Percentiles rank a stretch among this genome's conserved stretches.
Evolutionary conservation across 2,329 filamentous ascomycete species (phyloP).

Genomic region (Neopestalotiopsis rosae): DNA sequence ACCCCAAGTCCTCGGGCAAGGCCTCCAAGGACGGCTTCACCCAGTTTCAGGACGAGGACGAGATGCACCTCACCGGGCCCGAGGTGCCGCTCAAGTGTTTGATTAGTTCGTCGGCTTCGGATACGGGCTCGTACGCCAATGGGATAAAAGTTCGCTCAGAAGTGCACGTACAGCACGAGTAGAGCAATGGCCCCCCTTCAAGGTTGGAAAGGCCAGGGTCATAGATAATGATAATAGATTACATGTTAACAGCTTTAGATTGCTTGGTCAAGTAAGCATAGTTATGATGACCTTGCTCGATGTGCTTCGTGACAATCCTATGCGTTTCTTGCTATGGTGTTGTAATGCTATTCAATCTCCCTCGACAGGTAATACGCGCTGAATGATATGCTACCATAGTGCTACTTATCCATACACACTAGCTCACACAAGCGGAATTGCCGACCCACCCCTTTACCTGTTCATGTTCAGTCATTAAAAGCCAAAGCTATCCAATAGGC

Average conservation of each 20-base stretch:
- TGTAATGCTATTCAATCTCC: not conserved
- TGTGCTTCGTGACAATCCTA: too few relatives aligned
- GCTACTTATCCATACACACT: not conserved
- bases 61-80: not conserved
- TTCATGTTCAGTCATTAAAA: slow-evolving; percentile 57
- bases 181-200: not conserved
- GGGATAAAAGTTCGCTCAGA: not conserved
- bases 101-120: not conserved
- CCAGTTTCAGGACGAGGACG: not conserved
- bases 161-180: not conserved
- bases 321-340: not conserved
- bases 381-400: not conserved
- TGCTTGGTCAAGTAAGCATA: too few relatives aligned
- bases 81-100: not conserved
- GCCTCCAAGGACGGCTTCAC: not conserved
- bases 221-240: too few relatives aligned
- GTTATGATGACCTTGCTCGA: too few relatives aligned
- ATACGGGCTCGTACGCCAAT: not conserved
- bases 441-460: not conserved
- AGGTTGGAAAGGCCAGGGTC: too few relatives aligned
- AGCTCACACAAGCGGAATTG: not conserved
- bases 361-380: not conserved
- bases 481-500: slow-evolving; percentile 90
- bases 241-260: too few relatives aligned
- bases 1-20: not conserved